These are phyloP conservation scores for Gamarada debralockiae DNA, from an alignment of 495 filamentous ascomycete species.

Conservation along the genomic window DNA sequence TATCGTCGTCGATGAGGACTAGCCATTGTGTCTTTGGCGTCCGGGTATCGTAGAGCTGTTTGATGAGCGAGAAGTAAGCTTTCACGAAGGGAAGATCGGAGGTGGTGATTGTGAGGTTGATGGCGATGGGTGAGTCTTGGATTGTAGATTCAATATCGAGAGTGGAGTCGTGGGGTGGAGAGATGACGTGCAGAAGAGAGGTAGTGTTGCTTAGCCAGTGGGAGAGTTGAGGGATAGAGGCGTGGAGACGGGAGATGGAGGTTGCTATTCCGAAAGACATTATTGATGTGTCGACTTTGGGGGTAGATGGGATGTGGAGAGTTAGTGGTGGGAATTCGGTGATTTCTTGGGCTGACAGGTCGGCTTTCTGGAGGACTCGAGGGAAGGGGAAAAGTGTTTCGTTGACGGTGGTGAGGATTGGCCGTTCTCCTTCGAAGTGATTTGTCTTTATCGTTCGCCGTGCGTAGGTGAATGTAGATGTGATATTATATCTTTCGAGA, in stretches of 20 bases:
- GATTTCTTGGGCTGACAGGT: conserved; percentile 3
- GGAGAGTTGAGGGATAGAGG: conserved; percentile 47
- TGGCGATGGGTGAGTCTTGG: conserved; percentile 30
- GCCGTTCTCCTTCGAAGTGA: conserved; percentile 1
- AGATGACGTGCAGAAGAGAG: conserved; percentile 51
- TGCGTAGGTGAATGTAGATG: conserved; percentile 12
- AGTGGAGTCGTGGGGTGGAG: conserved; percentile 44
- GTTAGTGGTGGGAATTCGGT: neutral
- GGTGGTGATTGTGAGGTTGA: conserved; percentile 52
- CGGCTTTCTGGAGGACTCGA: neutral
- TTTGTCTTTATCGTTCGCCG: conserved; percentile 13
- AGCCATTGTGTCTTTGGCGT: conserved; percentile 58
- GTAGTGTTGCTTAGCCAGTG: conserved; percentile 59
- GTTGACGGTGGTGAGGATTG: conserved; percentile 10
- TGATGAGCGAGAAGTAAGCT: conserved; percentile 61
- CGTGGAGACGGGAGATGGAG: conserved; percentile 45
- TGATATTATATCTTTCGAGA: conserved; percentile 3
- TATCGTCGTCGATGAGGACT: conserved; percentile 68
- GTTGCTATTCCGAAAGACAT: conserved; percentile 57
- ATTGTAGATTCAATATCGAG: conserved; percentile 26
- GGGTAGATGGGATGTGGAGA: conserved; percentile 8
- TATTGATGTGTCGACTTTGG: conserved; percentile 14
- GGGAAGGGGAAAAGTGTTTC: conserved; percentile 6
- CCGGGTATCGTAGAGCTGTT: conserved; percentile 49
- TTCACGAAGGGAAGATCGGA: conserved; percentile 54